Evolutionary conservation across 768 basidiomycete genomes (phyloP), one percentile per base, ranked within the genome.

Genomic region (Calocybe gangraenosa): DNA sequence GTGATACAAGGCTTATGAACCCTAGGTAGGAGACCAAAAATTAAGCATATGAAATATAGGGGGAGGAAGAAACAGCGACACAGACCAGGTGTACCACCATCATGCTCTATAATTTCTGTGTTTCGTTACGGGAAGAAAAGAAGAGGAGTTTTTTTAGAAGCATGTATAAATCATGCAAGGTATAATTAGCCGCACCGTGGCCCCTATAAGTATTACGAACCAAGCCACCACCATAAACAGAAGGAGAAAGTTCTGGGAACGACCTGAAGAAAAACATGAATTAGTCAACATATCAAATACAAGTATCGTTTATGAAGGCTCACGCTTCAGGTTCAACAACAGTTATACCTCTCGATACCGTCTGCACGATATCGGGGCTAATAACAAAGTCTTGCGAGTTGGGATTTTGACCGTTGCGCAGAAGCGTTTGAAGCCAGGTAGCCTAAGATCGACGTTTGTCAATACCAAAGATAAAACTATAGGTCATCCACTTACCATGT

Each of bases 171-270:
- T 19, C 40, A 19, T 13, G 20, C 3, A 15, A 23, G 23, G 14
- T 2, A 22, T 10, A 5, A 7, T 14, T 18, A 34, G 9, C 8
- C 20, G 3, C 25, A 58, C 55, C 55, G 34, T 56, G 48, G 3
- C 54, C 54, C 9, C 55, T 42, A 41, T 57, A 59, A 1, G 53
- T 56, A 2, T 46, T 44, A 6, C 55, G 53, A 15, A 14, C 3
- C 32, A 55, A 57, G 5, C 55, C 60, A 1, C 57, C 58, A 13
- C 60, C 60, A 42, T 60, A 62, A 2, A 62, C 60, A 1, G 38
- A 8, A 3, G 58, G 55, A 0, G 56, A 56, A 6, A 57, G 37
- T 32, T 59, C 58, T 4, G 58, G 58, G 31, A 47, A 48, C 40
- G 18, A 23, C 5, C 56, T 54, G 34, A 11, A 19, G 2, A 9